Conservation (phyloP, 768 basidiomycete genomes). For the Trametes cingulata region DNA sequence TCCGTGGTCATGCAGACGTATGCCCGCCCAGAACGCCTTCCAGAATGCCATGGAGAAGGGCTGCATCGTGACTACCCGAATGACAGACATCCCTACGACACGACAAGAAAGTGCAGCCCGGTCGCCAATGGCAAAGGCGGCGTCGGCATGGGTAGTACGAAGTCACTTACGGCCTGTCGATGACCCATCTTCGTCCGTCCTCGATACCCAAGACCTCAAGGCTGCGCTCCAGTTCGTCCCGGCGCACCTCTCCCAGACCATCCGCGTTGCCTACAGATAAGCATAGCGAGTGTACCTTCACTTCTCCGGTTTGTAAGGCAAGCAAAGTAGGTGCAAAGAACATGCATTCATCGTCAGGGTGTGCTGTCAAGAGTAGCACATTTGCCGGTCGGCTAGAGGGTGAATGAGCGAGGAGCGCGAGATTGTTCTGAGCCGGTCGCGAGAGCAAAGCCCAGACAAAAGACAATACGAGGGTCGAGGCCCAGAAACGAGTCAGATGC, state of each 20-base stretch:
- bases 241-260: conserved; percentile 65
- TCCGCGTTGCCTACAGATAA: conserved; percentile 80
- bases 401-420: neutral
- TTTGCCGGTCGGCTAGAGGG: neutral
- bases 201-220: conserved; percentile 69
- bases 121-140: too few relatives aligned
- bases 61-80: too few relatives aligned
- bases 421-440: conserved; percentile 2
- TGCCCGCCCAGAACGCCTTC: too few relatives aligned
- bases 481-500: neutral
- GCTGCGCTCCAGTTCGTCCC: conserved; percentile 59
- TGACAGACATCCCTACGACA: too few relatives aligned
- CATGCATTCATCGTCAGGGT: conserved; percentile 93
- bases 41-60: too few relatives aligned
- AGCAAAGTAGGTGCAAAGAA: conserved; percentile 90
- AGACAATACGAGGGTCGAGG: neutral
- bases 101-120: too few relatives aligned
- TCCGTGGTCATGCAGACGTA: too few relatives aligned
- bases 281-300: conserved; percentile 61
- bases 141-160: too few relatives aligned
- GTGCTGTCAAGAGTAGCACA: conserved; percentile 80
- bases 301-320: conserved; percentile 39
- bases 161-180: conserved; percentile 70
- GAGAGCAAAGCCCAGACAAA: conserved; percentile 4
- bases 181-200: conserved; percentile 50